Evolutionary conservation across 768 basidiomycete species (phyloP).

Genomic region (Boletus edulis): DNA sequence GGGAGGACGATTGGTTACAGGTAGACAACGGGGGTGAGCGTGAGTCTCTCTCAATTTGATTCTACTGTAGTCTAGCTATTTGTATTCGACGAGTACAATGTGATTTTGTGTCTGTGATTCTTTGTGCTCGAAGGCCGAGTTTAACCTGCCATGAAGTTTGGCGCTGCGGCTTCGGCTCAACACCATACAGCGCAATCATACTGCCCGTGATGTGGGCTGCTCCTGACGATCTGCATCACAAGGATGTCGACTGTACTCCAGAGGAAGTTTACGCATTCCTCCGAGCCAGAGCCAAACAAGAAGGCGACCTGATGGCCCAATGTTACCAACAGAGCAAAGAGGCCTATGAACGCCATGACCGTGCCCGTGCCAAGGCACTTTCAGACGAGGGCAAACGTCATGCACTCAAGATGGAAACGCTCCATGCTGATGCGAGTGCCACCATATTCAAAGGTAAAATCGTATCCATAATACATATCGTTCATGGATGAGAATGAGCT

Average conservation of each 20-base stretch:
- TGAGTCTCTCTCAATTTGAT: too few relatives aligned
- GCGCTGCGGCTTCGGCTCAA: too few relatives aligned
- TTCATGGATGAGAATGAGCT: not conserved
- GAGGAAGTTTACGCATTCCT: slow-evolving; percentile 52
- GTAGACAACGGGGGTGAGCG: too few relatives aligned
- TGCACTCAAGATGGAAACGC: slow-evolving; percentile 65
- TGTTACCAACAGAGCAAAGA: slow-evolving; percentile 65
- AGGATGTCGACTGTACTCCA: not conserved
- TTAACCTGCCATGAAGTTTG: too few relatives aligned
- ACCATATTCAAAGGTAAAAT: slow-evolving; percentile 71
- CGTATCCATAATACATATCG: slow-evolving; percentile 17
- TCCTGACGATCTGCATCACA: too few relatives aligned
- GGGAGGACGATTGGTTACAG: too few relatives aligned
- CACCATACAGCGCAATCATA: too few relatives aligned
- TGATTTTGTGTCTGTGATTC: too few relatives aligned
- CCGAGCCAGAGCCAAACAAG: slow-evolving; percentile 69
- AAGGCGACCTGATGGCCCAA: slow-evolving; percentile 72
- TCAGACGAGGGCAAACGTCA: slow-evolving; percentile 79
- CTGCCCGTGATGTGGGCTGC: too few relatives aligned
- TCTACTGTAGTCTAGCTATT: too few relatives aligned
- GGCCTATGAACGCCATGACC: slow-evolving; percentile 71
- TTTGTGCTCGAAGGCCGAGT: too few relatives aligned
- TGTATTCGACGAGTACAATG: too few relatives aligned
- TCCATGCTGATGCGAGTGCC: slow-evolving; percentile 77
- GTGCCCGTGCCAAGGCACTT: slow-evolving; percentile 75